Evolutionary conservation across 331 rosid genomes (phyloP).

Genomic region (Acacia concinna): DNA sequence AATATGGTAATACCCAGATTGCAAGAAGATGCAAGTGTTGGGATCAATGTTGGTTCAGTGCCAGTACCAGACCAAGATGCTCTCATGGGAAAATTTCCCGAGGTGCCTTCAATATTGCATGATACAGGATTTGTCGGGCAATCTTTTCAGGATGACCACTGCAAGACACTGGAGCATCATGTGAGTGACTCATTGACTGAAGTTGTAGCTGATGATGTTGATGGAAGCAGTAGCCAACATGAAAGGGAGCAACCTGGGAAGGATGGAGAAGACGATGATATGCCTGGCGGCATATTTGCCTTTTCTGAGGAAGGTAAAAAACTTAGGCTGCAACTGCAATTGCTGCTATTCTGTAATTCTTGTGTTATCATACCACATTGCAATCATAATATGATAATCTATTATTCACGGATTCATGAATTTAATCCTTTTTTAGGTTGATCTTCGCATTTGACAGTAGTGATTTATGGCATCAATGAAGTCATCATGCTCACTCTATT

Average conservation of each 20-base stretch:
- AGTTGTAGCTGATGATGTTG: conserved; percentile 55
- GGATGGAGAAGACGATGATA: conserved; percentile 52
- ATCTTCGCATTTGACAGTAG: background rate
- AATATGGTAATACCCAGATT: conserved; percentile 22
- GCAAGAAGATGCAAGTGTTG: conserved; percentile 37
- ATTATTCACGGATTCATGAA: background rate
- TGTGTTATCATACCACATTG: background rate
- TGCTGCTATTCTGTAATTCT: conserved; percentile 13
- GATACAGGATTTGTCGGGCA: conserved; percentile 33
- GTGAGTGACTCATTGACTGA: conserved; percentile 47
- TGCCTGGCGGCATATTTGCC: conserved; percentile 61
- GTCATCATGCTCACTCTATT: conserved; percentile 16
- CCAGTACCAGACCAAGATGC: conserved; percentile 32
- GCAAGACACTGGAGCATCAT: conserved; percentile 40
- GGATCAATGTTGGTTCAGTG: conserved; percentile 30
- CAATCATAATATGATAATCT: background rate
- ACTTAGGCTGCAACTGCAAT: conserved; percentile 7
- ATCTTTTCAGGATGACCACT: conserved; percentile 51
- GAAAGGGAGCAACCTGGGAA: conserved; percentile 46
- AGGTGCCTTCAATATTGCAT: conserved; percentile 40
- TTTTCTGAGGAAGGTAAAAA: conserved; percentile 68
- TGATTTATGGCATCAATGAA: conserved; percentile 14
- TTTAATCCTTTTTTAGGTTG: conserved; percentile 30
- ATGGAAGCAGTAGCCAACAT: conserved; percentile 48
- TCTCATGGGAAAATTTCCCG: conserved; percentile 29